Base-by-base conservation (phyloP, 1,139 yeast species). In the Yamadazyma friedrichii region DNA sequence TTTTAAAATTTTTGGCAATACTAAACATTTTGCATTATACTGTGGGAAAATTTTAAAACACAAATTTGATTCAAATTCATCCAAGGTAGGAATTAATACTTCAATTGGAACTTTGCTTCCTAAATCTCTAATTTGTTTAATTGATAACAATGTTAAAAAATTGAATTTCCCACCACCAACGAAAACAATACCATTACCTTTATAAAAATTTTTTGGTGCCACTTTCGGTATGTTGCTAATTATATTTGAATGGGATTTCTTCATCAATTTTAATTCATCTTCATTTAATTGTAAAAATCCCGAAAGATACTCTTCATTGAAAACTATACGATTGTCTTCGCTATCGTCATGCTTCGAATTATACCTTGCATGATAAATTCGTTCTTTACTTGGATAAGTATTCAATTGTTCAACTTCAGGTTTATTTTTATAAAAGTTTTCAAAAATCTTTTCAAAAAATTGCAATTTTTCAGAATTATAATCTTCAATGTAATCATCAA, bases 121-220 rank as follows among this genome's bases (percentile, higher is more conserved):
- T 15, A 76, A 61, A 13, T 80, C 74, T 48, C 95, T 66, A 38
- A 88, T 61, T 40, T 84, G 74, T 55, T 78, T 76, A 46, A 88
- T 73, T 1, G 93, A 80, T 22, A 84, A 64, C 36, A 85, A 64
- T 12, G 88, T 77, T 48, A 85, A 65, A 74, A 94, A 83, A 55
- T 85, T 83, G 65, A 82, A 85, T 50, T 74, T 76, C 2, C 91
- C 93, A 3, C 55, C 55, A 13, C 54, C 55, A 6, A 51, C 55
- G 53, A 80, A 83, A 1, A 87, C 95, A 31, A 87, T 80, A 24
- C 96, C 96, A 44, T 79, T 71, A 0, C 91, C 91, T n/a, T 64
- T 55, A 55, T 78, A 81, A 9, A 77, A 54, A 2, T 70, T 64
- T 25, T 63, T 59, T 0, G 88, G 84, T 9, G 45, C 43, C 6